Conservation (phyloP, 345 rosid genomes). For the Psidium guajava region DNA sequence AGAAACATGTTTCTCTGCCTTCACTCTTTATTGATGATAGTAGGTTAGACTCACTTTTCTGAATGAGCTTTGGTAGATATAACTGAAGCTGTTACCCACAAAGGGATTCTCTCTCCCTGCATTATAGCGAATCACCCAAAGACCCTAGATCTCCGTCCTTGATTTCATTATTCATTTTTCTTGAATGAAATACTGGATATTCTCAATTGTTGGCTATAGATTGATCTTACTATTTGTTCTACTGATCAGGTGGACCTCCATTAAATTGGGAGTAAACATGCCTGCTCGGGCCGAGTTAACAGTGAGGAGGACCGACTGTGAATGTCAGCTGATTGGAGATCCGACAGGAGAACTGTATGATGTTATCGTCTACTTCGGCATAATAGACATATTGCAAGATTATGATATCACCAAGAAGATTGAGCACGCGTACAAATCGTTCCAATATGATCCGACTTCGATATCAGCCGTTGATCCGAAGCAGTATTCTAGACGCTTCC, state of each 20-base stretch:
- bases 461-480: conserved; percentile 98
- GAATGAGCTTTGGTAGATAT: neutral
- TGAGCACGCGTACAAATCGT: conserved; percentile 91
- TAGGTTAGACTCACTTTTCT: neutral
- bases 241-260: conserved; percentile 47
- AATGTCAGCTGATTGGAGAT: conserved; percentile 65
- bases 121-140: neutral
- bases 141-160: neutral
- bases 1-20: neutral
- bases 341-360: conserved; percentile 72
- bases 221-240: neutral
- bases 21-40: neutral
- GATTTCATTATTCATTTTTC: neutral
- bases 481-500: conserved; percentile 82
- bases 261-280: conserved; percentile 69
- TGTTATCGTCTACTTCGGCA: conserved; percentile 69
- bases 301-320: conserved; percentile 44
- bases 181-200: neutral
- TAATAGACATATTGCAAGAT: conserved; percentile 93
- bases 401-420: conserved; percentile 97
- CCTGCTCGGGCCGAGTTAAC: conserved; percentile 73
- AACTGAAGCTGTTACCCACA: neutral
- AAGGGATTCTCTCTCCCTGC: neutral
- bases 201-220: neutral
- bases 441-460: conserved; percentile 87